Evolutionary conservation across 148 eudicot species (phyloP), one percentile per base, ranked within the genome.

Genomic region (Rhododendron williamsianum): DNA sequence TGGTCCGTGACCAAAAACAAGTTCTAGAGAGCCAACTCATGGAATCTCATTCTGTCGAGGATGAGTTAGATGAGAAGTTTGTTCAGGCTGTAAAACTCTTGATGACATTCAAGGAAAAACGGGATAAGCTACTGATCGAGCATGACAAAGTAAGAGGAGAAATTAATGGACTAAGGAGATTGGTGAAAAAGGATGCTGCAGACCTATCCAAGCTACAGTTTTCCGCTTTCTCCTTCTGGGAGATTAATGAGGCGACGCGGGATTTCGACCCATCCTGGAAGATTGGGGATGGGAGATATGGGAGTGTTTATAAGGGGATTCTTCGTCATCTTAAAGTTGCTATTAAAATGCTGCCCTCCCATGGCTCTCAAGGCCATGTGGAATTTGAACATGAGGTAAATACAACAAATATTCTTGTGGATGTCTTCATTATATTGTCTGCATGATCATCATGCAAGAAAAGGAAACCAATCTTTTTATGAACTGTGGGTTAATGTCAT

Each of bases 341-440:
- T 73, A 93, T 96, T 78, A 94, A 91, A 90, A 96, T 96, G 98
- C 87, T 96, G 87, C 98, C 96, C 69, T 91, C 88, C 82, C 89
- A 86, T 86, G 92, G 93, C 52, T 92, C 88, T 83, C 92, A 88
- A 80, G 89, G 91, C 43, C 92, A 92, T 85, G 52, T 85, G 67
- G 89, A 87, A 83, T 96, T 96, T 80, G 89, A 90, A 86, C 87
- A 87, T 80, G 89, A 93, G 98, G 98, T 94, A 89, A 87, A 73
- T 30, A 11, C 79, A 33, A 45, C 18, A 81, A 76, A 4, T 52
- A 4, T 51, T 4, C 9, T 5, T 46, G 41, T 25, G n/a, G 25
- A 30, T 69, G 58, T 19, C 78, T 49, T 21, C 25, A 30, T 80
- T 6, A 25, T 51, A 78, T 33, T 83, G 21, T 25, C 52, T 84